These are phyloP conservation scores for Dioscorea dumetorum DNA, from an alignment of 106 monocot genomes.

Conservation along the genomic window DNA sequence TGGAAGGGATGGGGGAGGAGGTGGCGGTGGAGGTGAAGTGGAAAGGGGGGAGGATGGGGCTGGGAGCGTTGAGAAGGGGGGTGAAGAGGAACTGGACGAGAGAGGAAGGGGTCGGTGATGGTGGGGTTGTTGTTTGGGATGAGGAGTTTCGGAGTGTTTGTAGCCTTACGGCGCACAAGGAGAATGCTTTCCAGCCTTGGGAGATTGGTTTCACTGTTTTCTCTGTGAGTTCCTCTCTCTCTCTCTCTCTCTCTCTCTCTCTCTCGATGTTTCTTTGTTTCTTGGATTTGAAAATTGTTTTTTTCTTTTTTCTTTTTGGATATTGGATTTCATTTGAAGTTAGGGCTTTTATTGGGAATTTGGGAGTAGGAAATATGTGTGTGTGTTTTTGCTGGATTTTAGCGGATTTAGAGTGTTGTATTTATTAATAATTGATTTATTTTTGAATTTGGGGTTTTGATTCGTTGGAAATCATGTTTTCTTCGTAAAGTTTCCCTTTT, in stretches of 20 bases:
- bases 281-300: neutral
- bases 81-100: slow-evolving; percentile 17
- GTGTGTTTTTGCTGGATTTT: too few species aligned
- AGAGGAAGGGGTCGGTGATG: neutral
- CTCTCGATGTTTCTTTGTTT: too few species aligned
- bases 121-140: slow-evolving; percentile 7
- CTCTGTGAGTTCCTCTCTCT: slow-evolving; percentile 35
- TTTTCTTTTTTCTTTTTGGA: neutral
- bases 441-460: too few species aligned
- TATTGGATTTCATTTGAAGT: neutral
- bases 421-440: too few species aligned
- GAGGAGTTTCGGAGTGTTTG: slow-evolving; percentile 42
- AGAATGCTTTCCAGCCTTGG: slow-evolving; percentile 55
- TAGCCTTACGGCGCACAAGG: slow-evolving; percentile 42
- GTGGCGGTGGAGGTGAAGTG: neutral
- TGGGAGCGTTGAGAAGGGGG: slow-evolving; percentile 4
- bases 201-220: slow-evolving; percentile 58
- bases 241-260: neutral
- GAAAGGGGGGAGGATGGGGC: slow-evolving; percentile 7
- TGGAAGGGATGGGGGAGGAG: neutral
- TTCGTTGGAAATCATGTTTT: too few species aligned
- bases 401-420: too few species aligned
- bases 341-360: too few species aligned
- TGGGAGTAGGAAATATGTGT: too few species aligned
- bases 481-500: too few species aligned